Evolutionary conservation across 225 moss, liverwort and hornwort species (phyloP).

Genomic region (Pseudoscleropodium purum): DNA sequence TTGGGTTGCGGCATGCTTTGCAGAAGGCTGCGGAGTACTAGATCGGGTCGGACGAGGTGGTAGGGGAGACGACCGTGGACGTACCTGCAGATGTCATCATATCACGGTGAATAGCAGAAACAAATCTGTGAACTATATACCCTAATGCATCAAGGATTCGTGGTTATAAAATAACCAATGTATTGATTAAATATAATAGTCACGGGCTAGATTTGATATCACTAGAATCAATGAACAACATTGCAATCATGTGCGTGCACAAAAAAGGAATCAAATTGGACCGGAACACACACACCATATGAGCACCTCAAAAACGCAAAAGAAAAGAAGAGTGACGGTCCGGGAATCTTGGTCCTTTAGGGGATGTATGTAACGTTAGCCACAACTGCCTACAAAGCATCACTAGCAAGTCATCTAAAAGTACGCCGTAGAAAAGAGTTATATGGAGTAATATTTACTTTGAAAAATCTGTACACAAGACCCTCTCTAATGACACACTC

Average conservation of each 20-base stretch:
- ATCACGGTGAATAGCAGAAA: background rate
- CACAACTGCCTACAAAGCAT: background rate
- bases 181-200: background rate
- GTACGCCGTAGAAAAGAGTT: background rate
- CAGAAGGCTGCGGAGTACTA: conserved; percentile 36
- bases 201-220: background rate
- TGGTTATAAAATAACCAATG: background rate
- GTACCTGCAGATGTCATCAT: background rate
- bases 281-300: background rate
- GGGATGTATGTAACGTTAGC: background rate
- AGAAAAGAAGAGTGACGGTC: background rate
- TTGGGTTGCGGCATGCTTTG: conserved; percentile 54
- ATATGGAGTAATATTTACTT: background rate
- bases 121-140: too few relatives aligned
- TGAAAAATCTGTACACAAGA: background rate
- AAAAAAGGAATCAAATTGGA: background rate
- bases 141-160: background rate
- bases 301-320: background rate
- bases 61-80: conserved; percentile 56
- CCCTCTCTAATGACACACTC: background rate
- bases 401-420: background rate
- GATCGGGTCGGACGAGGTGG: conserved; percentile 41
- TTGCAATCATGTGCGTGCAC: background rate
- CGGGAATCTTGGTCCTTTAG: background rate
- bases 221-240: background rate